Percentiles rank a stretch among this genome's conserved stretches.
phyloP scores from a whole-genome alignment of 73 alveolate species.

The Paramecium tetraurelia region DNA sequence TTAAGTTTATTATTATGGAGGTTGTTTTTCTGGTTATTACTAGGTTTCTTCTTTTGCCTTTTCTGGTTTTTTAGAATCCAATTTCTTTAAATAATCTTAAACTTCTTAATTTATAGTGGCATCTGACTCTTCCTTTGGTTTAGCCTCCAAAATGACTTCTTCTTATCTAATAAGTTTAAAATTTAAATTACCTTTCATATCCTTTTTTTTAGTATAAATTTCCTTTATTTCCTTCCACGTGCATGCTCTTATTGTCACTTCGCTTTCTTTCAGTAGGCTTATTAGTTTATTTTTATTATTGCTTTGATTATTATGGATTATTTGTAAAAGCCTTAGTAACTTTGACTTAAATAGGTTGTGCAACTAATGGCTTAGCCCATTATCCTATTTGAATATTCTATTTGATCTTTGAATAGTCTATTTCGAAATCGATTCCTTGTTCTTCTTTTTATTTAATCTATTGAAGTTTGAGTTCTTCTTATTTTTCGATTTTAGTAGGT shows the following conservation, averaged over 20 bases:
- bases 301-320: background rate
- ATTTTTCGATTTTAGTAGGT: background rate
- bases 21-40: background rate
- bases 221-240: constrained; percentile 43
- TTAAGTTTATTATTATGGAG: background rate
- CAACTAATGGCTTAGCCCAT: constrained; percentile 26
- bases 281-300: background rate
- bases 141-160: background rate
- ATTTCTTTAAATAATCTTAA: background rate
- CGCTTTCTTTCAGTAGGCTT: background rate
- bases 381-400: background rate
- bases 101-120: background rate
- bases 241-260: constrained; percentile 45
- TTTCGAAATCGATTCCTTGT: background rate
- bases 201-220: constrained; percentile 27
- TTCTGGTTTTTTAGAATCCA: background rate
- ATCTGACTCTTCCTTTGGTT: background rate
- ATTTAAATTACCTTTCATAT: background rate
- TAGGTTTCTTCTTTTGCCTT: background rate
- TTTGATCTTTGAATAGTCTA: constrained; percentile 12
- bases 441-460: background rate
- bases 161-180: background rate
- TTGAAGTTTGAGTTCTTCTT: background rate
- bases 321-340: background rate
- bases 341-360: background rate